Evolutionary conservation across 1,284 basidiomycete genomes (phyloP), one percentile per base, ranked within the genome.

Genomic region (Pseudozyma tsukubaensis): DNA sequence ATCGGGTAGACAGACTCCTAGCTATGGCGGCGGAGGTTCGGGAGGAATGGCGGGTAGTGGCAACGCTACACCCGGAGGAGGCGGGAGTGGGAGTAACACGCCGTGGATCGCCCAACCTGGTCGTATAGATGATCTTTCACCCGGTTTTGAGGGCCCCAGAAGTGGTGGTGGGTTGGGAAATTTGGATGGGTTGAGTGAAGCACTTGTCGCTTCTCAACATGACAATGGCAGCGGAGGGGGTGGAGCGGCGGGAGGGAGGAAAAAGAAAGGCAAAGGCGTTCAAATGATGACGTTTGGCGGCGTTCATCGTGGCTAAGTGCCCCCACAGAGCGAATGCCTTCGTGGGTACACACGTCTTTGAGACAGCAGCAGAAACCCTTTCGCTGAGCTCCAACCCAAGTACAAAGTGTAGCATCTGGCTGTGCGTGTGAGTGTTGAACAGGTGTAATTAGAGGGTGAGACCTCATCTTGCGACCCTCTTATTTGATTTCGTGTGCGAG

Each of bases 241-340:
- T 18, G 59, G 16, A 12, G 32, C 19, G 14, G 49, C 35, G 29
- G 62, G 49, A 21, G 52, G 42, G 18, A 67, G 63, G n/a, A 67
- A 51, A 59, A 78, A 75, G 61, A 79, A 76, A 57, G 52, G 60
- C 4, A 79, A 77, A 50, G 78, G 78, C 9, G 70, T 76, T 16
- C 71, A 66, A 48, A 53, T 80, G 8, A 54, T 76, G 59, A 50
- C 55, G 1, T 59, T 80, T 40, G 78, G 78, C 21, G 78, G 71
- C 18, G 71, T 79, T 5, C 77, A 79, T 63, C 59, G 77, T 39
- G 74, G 76, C 5, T 77, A 49, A 45, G 18, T 21, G 32, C 35
- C 19, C 8, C 24, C 11, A n/a, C n/a, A n/a, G n/a, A n/a, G n/a
- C 36, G 36, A 37, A 37, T 37, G 36, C n/a, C n/a, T n/a, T n/a